Evolutionary conservation across 1,284 basidiomycete species (phyloP), one percentile per base, ranked within the genome.

Genomic region (Trichosporon asahii): DNA sequence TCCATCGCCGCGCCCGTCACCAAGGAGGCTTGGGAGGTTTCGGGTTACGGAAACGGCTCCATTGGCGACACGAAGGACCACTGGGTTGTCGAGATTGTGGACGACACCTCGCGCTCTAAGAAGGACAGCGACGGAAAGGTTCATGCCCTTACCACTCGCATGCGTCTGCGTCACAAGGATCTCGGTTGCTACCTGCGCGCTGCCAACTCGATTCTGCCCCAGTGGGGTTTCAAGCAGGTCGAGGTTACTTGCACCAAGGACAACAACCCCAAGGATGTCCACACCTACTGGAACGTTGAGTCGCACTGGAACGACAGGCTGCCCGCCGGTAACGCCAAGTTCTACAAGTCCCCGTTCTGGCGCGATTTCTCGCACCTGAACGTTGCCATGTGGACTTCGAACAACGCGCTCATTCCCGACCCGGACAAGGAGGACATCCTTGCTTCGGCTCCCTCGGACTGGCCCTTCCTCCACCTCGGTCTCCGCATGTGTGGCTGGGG

Each of bases 191-290:
- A 98, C 84, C 85, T 99, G 60, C 88, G 91, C 25, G 95, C 96
- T 2, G 92, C 92, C 65, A 98, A 96, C 80, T 88, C 90, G 1
- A 87, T 93, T 60, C 85, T 99, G 46, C 96, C 97, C 1, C 93
- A 97, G 83, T 99, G 96, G 97, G 96, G 96, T 25, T 99, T 98
- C 88, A 98, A 98, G 85, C 97, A 99, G 85, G 88, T 98, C 70
- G 96, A 99, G 83, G 95, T 98, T 61, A 91, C 90, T 73, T 99
- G 97, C 83, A 90, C 90, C 71, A 94, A 93, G 84, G 90, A 93
- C 79, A 92, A 95, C 81, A 89, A 94, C 77, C 89, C 89, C 0
- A 87, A 85, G 40, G 93, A 98, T 82, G 82, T 88, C 23, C 93
- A 95, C 84, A 97, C 95, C 0, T 93, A 94, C 82, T 99, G 96